Conservation (phyloP, 495 filamentous ascomycete genomes). For the Aspergillus taichungensis region DNA sequence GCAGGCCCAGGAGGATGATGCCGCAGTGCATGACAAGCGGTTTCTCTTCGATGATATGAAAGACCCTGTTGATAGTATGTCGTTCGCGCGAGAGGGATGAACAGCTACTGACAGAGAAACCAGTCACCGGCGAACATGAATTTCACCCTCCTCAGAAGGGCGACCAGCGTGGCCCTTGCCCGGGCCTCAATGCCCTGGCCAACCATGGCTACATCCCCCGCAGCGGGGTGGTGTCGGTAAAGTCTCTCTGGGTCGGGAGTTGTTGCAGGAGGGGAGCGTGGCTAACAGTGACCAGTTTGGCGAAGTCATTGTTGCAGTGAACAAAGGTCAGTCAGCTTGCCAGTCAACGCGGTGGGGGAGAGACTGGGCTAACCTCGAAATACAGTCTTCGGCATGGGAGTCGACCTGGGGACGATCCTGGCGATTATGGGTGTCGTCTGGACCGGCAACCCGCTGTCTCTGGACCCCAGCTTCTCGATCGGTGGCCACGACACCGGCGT, state of each 20-base stretch:
- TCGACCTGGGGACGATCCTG: conserved; percentile 42
- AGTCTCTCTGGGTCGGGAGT: not conserved
- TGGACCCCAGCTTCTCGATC: conserved; percentile 34
- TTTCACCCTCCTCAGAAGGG: conserved; percentile 30
- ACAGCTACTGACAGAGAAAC: too few species aligned
- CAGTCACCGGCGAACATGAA: conserved; percentile 29
- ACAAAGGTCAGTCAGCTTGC: conserved; percentile 13
- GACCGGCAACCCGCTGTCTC: conserved; percentile 36
- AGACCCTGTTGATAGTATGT: conserved; percentile 21
- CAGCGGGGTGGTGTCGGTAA: conserved; percentile 36
- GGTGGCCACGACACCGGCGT: conserved; percentile 22
- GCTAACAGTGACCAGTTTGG: conserved; percentile 8
- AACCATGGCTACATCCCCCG: conserved; percentile 48
- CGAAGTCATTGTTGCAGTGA: conserved; percentile 20
- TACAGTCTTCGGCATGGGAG: conserved; percentile 41
- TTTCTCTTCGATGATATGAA: conserved; percentile 19
- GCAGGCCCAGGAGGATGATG: conserved; percentile 1
- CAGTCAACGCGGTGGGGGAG: not conserved
- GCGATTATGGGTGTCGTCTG: conserved; percentile 42
- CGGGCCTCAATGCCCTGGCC: conserved; percentile 44
- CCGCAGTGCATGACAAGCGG: conserved; percentile 13
- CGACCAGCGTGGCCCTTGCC: conserved; percentile 41
- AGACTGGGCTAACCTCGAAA: not conserved
- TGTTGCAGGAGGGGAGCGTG: too few species aligned
- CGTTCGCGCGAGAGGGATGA: not conserved